Evolutionary conservation across 106 monocot genomes (phyloP), one percentile per base, ranked within the genome.

Genomic region (Apostasia ramifera): DNA sequence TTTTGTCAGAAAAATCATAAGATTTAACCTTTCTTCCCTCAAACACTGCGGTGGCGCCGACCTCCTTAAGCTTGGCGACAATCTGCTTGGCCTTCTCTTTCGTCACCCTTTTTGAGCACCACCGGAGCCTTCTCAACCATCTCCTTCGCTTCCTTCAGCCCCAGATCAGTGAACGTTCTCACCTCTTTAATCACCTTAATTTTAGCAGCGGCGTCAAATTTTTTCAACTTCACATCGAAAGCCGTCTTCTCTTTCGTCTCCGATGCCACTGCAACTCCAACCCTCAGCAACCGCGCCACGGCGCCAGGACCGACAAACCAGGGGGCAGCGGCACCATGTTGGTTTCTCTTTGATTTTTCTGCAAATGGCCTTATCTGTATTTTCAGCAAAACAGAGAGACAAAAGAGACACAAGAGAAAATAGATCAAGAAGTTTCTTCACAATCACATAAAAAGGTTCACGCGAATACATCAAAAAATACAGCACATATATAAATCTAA

Each of bases 181-280:
- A 95, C 91, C 72, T 95, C 95, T 80, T 95, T 95, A 52, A 95
- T 95, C 51, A 95, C 84, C 71, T 95, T 91, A 2, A 95, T 86
- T 78, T 95, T 91, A n/a, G 95, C 77, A 47, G 84, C 81, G 0
- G 91, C 81, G 5, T 91, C 95, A 62, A 91, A 95, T 76, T 88
- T 91, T 73, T 95, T 91, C 55, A 95, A 59, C 76, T 86, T 95
- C 8, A 95, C 64, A 50, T 95, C 95, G 73, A 95, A 95, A 40
- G 84, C 81, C 50, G 80, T 88, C 90, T 98, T 98, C 79, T 83
- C 89, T 78, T 76, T 73, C 63, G 63, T 70, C 72, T 61, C 81
- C 54, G 70, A 79, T 43, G 74, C 86, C 37, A 57, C 59, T 15
- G 47, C 81, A 2, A 38, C 40, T 10, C 51, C 76, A 0, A 26